phyloP scores from a whole-genome alignment of 2,329 filamentous ascomycete species.

The Fusarium transvaalense region DNA sequence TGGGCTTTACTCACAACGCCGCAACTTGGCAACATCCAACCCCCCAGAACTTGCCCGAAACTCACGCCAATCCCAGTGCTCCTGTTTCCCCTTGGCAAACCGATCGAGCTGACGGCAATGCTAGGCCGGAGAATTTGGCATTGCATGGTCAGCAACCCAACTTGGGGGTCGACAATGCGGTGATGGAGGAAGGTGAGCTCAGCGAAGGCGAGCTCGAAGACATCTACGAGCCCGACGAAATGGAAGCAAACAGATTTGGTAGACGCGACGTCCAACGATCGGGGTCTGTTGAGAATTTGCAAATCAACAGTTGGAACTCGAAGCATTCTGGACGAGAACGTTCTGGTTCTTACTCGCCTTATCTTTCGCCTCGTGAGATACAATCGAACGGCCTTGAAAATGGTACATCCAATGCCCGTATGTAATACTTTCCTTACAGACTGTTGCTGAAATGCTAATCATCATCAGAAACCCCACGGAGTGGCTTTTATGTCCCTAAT shows the following conservation, averaged over 20 bases:
- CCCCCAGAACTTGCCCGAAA: conserved; percentile 14
- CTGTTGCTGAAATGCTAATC: conserved; percentile 17
- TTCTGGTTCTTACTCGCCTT: conserved; percentile 67
- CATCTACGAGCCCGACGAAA: conserved; percentile 61
- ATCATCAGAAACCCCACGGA: conserved; percentile 24
- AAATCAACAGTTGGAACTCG: conserved; percentile 3
- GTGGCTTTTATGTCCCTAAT: background rate
- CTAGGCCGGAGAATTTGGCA: background rate
- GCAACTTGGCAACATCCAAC: conserved; percentile 35
- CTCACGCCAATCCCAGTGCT: conserved; percentile 1
- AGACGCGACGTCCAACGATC: background rate
- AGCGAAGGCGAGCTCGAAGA: conserved; percentile 76
- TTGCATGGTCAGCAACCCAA: conserved; percentile 16
- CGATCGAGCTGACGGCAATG: background rate
- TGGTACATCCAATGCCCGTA: conserved; percentile 23
- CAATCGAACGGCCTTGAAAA: conserved; percentile 40
- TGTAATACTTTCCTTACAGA: background rate
- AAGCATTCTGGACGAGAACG: conserved; percentile 55
- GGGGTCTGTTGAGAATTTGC: background rate
- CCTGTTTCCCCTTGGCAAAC: background rate
- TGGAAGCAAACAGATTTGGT: conserved; percentile 10
- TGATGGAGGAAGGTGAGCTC: conserved; percentile 79
- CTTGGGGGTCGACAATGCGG: conserved; percentile 31
- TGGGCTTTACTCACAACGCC: conserved; percentile 45
- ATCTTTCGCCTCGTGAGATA: conserved; percentile 64